Conservation (phyloP, 2,329 filamentous ascomycete genomes). For the Diaporthe longicolla region DNA sequence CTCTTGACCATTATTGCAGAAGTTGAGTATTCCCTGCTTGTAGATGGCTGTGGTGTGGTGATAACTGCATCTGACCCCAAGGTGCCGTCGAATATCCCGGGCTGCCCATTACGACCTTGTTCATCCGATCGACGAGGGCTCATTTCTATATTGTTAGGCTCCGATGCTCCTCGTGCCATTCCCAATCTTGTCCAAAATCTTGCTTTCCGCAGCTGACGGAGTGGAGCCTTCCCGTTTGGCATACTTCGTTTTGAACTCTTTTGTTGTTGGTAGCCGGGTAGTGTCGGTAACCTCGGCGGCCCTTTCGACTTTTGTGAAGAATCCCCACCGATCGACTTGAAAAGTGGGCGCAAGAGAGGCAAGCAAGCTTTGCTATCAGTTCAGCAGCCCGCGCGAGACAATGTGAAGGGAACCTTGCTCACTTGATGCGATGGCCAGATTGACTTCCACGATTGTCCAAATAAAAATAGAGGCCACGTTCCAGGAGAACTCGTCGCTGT, state of each 20-base stretch:
- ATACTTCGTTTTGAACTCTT: neutral
- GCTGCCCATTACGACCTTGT: neutral
- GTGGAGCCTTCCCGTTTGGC: neutral
- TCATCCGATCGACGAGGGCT: neutral
- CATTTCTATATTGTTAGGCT: neutral
- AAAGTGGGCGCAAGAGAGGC: slow-evolving; percentile 21
- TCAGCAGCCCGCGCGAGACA: neutral
- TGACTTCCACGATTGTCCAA: slow-evolving; percentile 14
- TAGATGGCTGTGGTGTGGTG: neutral
- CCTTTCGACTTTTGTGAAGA: slow-evolving; percentile 9
- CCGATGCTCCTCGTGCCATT: neutral
- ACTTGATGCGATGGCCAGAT: slow-evolving; percentile 24
- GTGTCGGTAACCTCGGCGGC: slow-evolving; percentile 6
- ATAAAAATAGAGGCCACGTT: slow-evolving; percentile 13
- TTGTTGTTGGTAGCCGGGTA: neutral
- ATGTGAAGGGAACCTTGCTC: neutral
- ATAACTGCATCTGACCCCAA: neutral
- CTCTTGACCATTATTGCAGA: slow-evolving; percentile 21
- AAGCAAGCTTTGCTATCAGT: neutral
- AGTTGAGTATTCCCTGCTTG: neutral
- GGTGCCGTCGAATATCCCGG: neutral
- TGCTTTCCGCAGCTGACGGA: neutral
- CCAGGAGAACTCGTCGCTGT: neutral
- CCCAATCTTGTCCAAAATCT: neutral
- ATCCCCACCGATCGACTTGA: neutral